phyloP scores from a whole-genome alignment of 2,329 filamentous ascomycete species.

The Clonostachys solani region DNA sequence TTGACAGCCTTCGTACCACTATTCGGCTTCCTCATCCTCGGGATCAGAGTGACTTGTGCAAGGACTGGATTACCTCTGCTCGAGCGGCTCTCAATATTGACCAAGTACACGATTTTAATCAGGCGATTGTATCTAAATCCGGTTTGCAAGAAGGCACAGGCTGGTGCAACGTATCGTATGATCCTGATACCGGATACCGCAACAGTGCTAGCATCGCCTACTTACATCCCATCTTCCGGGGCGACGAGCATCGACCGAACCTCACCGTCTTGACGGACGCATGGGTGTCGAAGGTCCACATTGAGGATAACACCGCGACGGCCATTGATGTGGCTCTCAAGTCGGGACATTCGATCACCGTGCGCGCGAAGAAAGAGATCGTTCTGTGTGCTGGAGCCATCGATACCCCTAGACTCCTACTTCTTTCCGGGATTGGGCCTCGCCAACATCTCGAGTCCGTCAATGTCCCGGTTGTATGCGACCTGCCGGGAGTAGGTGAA shows the following conservation, averaged over 20 bases:
- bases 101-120: constrained; percentile 80
- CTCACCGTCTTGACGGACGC: constrained; percentile 83
- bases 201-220: constrained; percentile 91
- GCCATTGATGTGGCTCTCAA: constrained; percentile 64
- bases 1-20: constrained; percentile 85
- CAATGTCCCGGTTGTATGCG: constrained; percentile 49
- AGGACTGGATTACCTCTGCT: constrained; percentile 84
- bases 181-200: constrained; percentile 79
- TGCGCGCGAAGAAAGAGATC: constrained; percentile 69
- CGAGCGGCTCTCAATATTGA: constrained; percentile 76
- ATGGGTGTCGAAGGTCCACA: constrained; percentile 79
- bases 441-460: constrained; percentile 45
- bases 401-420: constrained; percentile 68
- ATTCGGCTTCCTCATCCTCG: constrained; percentile 81
- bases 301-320: constrained; percentile 65
- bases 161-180: constrained; percentile 89
- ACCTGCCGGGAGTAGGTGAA: constrained; percentile 56
- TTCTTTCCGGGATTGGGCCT: constrained; percentile 54
- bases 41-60: constrained; percentile 85
- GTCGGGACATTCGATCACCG: constrained; percentile 44
- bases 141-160: constrained; percentile 72
- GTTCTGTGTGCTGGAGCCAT: constrained; percentile 77
- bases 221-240: constrained; percentile 84
- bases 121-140: constrained; percentile 71
- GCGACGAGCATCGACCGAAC: constrained; percentile 78